Conservation (phyloP, 352 stramenopile species). For the Globisporangium spiculum region DNA sequence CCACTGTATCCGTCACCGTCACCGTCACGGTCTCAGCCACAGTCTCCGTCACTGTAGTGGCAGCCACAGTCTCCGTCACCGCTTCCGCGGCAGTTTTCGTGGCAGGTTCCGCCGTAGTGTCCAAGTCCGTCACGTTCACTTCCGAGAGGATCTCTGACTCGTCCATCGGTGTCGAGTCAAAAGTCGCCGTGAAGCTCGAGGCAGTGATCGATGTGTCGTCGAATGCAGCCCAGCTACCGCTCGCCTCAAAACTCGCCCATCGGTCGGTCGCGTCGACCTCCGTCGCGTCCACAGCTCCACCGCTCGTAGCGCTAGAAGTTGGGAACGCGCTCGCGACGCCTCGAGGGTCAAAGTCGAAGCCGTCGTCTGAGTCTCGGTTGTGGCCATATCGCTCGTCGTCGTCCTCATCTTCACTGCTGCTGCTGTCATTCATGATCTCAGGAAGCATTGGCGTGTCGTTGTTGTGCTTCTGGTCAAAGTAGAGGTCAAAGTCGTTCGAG, state of each 20-base stretch:
- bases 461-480: slow-evolving; percentile 64
- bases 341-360: slow-evolving; percentile 33
- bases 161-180: slow-evolving; percentile 56
- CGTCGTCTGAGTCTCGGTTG: slow-evolving; percentile 21
- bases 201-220: slow-evolving; percentile 32
- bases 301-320: neutral
- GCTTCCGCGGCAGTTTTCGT: slow-evolving; percentile 24
- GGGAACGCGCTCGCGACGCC: slow-evolving; percentile 7
- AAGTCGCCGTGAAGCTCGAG: slow-evolving; percentile 49
- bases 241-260: slow-evolving; percentile 70
- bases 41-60: slow-evolving; percentile 1
- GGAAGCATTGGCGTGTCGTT: slow-evolving; percentile 74
- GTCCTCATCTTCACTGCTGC: slow-evolving; percentile 85
- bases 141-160: slow-evolving; percentile 38
- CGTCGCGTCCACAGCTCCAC: slow-evolving; percentile 2
- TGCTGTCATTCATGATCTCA: slow-evolving; percentile 87
- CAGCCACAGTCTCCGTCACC: slow-evolving; percentile 13
- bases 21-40: neutral
- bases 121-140: slow-evolving; percentile 4
- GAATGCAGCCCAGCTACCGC: slow-evolving; percentile 65
- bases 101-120: slow-evolving; percentile 7
- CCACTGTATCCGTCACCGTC: slow-evolving; percentile 15
- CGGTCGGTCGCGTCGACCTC: slow-evolving; percentile 23
- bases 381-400: slow-evolving; percentile 43
- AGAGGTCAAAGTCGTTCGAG: slow-evolving; percentile 60